Percentiles rank a stretch among this genome's conserved stretches.
Evolutionary conservation across 1,284 basidiomycete species (phyloP).

Genomic region (Schizophyllum commune): DNA sequence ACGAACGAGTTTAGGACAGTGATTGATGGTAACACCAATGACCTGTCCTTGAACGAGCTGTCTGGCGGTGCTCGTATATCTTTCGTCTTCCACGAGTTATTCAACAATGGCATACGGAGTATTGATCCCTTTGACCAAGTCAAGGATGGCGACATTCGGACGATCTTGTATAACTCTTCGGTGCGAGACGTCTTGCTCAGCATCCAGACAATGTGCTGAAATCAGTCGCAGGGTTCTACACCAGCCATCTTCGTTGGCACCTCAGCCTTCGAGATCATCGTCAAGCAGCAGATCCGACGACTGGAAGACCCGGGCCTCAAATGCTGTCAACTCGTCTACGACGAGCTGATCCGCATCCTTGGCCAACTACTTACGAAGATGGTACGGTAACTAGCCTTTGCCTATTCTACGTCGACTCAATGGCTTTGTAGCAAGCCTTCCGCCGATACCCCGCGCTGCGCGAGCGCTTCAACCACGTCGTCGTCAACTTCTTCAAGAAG

Average conservation of each 20-base stretch:
- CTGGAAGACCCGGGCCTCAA: constrained; percentile 91
- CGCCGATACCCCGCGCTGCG: constrained; percentile 90
- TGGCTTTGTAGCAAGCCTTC: constrained; percentile 72
- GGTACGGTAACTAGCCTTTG: constrained; percentile 39
- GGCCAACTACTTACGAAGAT: constrained; percentile 86
- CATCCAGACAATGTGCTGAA: neutral
- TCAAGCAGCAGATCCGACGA: constrained; percentile 97
- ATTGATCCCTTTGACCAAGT: constrained; percentile 99
- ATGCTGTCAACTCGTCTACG: constrained; percentile 92
- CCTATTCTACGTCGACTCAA: neutral
- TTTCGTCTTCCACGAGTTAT: constrained; percentile 98
- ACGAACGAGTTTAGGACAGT: constrained; percentile 93
- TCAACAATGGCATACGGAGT: constrained; percentile 90
- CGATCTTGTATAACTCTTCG: constrained; percentile 94
- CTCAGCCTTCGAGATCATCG: constrained; percentile 94
- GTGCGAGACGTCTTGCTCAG: neutral
- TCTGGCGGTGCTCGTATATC: constrained; percentile 96
- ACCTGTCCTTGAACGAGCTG: constrained; percentile 89
- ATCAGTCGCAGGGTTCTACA: constrained; percentile 60
- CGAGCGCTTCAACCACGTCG: constrained; percentile 91
- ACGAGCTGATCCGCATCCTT: constrained; percentile 94
- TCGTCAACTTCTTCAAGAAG: constrained; percentile 94
- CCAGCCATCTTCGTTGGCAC: constrained; percentile 96
- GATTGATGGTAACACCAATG: constrained; percentile 96
- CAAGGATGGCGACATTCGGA: constrained; percentile 96